Percentiles rank a stretch among this genome's conserved stretches.
Conservation (phyloP, 2,329 filamentous ascomycete genomes). For the Byssothecium circinans region DNA sequence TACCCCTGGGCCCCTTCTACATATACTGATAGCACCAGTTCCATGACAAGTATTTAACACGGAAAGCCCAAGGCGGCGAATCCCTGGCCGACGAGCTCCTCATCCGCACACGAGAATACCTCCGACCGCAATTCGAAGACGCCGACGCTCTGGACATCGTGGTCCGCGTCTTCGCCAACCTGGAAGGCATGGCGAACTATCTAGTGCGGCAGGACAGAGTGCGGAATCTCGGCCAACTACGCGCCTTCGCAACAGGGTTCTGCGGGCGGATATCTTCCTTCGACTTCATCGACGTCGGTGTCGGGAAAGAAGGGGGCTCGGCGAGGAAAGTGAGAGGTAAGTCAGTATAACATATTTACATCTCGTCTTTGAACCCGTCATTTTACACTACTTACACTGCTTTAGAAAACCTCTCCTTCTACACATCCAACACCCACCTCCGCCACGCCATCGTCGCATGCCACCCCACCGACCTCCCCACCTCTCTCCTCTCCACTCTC, state of each 20-base stretch:
- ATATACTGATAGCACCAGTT: slow-evolving; percentile 24
- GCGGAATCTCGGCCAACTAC: slow-evolving; percentile 38
- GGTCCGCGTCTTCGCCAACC: slow-evolving; percentile 40
- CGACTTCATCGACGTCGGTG: slow-evolving; percentile 41
- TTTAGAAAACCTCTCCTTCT: slow-evolving; percentile 42
- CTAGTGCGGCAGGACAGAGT: slow-evolving; percentile 41
- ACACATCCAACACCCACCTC: slow-evolving; percentile 37
- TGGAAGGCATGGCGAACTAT: slow-evolving; percentile 42
- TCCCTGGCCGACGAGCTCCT: slow-evolving; percentile 40
- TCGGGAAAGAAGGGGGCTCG: slow-evolving; percentile 39
- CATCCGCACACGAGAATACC: slow-evolving; percentile 37
- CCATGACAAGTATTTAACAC: slow-evolving; percentile 42
- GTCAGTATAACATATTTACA: too few relatives aligned
- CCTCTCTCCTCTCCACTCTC: slow-evolving; percentile 34
- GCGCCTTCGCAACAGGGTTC: slow-evolving; percentile 41
- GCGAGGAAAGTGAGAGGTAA: slow-evolving; percentile 39
- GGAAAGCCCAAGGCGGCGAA: slow-evolving; percentile 40
- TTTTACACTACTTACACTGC: not conserved
- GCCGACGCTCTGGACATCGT: slow-evolving; percentile 39
- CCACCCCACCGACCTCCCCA: slow-evolving; percentile 34
- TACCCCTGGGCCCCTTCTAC: not conserved
- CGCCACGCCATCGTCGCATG: slow-evolving; percentile 40
- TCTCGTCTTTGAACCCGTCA: too few relatives aligned
- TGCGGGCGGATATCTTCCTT: slow-evolving; percentile 41
- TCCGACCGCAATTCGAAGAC: slow-evolving; percentile 39